These are phyloP conservation scores for Trypanosoma melophagium DNA, from an alignment of 208 protist genomes.

Conservation along the genomic window DNA sequence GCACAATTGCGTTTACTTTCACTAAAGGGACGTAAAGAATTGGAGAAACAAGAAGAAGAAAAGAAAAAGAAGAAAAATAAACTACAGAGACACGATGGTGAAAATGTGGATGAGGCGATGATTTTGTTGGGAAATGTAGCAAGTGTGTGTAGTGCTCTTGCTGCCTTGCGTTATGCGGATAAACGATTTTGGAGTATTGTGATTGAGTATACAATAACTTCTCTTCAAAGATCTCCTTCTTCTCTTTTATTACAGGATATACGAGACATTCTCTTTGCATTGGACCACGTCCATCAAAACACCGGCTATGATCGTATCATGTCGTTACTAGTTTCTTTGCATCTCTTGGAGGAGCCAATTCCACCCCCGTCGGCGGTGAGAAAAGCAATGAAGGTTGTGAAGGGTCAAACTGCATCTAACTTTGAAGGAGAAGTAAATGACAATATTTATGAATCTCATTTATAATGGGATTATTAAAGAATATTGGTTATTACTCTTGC, in stretches of 20 bases:
- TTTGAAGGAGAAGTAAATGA: slow-evolving; percentile 1
- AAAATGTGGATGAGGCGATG: neutral
- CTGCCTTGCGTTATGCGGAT: slow-evolving; percentile 35
- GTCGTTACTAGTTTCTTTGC: slow-evolving; percentile 42
- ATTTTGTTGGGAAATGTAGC: slow-evolving; percentile 39
- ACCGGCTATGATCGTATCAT: slow-evolving; percentile 68
- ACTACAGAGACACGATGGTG: neutral
- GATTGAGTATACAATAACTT: slow-evolving; percentile 34
- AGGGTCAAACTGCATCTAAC: slow-evolving; percentile 2
- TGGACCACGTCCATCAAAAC: slow-evolving; percentile 49
- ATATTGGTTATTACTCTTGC: no score
- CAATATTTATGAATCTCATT: neutral
- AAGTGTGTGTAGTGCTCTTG: slow-evolving; percentile 45
- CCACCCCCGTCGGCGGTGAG: slow-evolving; percentile 42
- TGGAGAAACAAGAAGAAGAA: slow-evolving; percentile 9
- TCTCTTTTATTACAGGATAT: slow-evolving; percentile 32
- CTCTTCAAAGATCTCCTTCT: slow-evolving; percentile 11
- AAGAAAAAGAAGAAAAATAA: neutral
- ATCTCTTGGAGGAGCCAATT: slow-evolving; percentile 44
- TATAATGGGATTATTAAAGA: neutral
- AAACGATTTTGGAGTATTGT: slow-evolving; percentile 48
- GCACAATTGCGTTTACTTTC: slow-evolving; percentile 40
- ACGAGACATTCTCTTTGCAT: slow-evolving; percentile 69
- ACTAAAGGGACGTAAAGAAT: slow-evolving; percentile 47
- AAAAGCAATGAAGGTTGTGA: slow-evolving; percentile 39